Base-by-base conservation (phyloP, 2,329 filamentous ascomycete genomes). In the Dactylellina parvicollis region DNA sequence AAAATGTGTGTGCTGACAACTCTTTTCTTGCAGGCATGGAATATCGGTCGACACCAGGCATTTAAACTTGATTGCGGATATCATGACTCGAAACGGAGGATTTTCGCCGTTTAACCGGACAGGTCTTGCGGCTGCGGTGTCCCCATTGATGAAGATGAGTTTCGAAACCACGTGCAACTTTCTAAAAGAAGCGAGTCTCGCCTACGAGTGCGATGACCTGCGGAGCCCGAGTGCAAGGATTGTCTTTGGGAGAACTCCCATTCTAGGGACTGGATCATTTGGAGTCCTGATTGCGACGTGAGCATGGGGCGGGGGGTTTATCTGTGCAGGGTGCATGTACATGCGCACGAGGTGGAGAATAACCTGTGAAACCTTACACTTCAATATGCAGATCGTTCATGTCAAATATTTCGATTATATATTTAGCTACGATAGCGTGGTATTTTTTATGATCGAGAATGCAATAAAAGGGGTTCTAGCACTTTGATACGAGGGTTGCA, bases 101-200 rank as follows among this genome's bases (percentile, higher is more conserved):
- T 99, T 96, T 83, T 90, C 89, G 50, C 89, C 95, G 0, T 99
- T 99, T 83, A 96, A 92, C 82, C 90, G 95, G 52, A 96, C 91
- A 79, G 95, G 94, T 0, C 84, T 99, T 73, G 89, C 88, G 79
- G 89, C 91, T 76, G 93, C 92, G 78, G 89, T 94, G 26, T 93
- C 89, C 76, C 92, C 95, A 0, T 94, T 99, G 77, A 94, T 95
- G 82, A 98, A 98, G 86, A 98, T 98, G 94, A 96, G 92, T 81
- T 99, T 98, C 83, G 95, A 99, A 86, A 99, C 95, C 2, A 99
- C 95, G 1, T 86, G 98, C 38, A 89, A 90, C 0, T 97, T 97
- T 84, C 85, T 99, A 78, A 93, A 91, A 81, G 95, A 98, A 79
- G 93, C 95, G 0, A 90, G 97, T 24, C 83, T 96, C 67, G 92